These are phyloP conservation scores for Plasmodium sp. DNA, from an alignment of 169 alveolate genomes.

Conservation along the genomic window DNA sequence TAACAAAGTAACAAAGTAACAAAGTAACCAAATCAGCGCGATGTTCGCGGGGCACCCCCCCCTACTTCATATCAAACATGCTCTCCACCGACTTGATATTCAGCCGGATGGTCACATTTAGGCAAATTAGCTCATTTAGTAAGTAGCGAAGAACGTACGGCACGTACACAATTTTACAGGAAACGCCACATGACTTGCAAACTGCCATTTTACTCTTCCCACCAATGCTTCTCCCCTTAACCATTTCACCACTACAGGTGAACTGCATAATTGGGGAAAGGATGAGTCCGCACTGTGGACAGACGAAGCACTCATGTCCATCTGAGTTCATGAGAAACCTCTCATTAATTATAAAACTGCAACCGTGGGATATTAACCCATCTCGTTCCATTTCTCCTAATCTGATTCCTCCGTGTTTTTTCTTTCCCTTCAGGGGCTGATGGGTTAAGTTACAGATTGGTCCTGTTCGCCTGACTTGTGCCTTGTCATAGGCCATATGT, in stretches of 20 bases:
- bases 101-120: constrained; percentile 87
- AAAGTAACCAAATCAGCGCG: neutral
- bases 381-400: constrained; percentile 99
- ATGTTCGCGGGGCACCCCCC: neutral
- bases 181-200: constrained; percentile 90
- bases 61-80: constrained; percentile 42
- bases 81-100: constrained; percentile 76
- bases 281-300: constrained; percentile 98
- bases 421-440: constrained; percentile 99
- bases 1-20: neutral
- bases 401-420: constrained; percentile 99
- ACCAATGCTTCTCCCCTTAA: constrained; percentile 73
- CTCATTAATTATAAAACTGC: constrained; percentile 97
- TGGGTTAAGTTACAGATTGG: constrained; percentile 98
- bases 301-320: constrained; percentile 97
- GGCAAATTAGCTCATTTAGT: constrained; percentile 93
- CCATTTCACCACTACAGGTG: constrained; percentile 78
- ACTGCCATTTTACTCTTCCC: constrained; percentile 79
- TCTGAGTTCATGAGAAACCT: constrained; percentile 98
- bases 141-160: constrained; percentile 94
- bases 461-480: constrained; percentile 98
- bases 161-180: constrained; percentile 89
- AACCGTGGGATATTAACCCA: constrained; percentile 99
- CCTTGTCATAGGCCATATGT: constrained; percentile 99
- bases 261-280: constrained; percentile 90